Percentiles rank a stretch among this genome's conserved stretches.
Conservation (phyloP, 2,329 filamentous ascomycete genomes). For the Penicillium oxalicum region DNA sequence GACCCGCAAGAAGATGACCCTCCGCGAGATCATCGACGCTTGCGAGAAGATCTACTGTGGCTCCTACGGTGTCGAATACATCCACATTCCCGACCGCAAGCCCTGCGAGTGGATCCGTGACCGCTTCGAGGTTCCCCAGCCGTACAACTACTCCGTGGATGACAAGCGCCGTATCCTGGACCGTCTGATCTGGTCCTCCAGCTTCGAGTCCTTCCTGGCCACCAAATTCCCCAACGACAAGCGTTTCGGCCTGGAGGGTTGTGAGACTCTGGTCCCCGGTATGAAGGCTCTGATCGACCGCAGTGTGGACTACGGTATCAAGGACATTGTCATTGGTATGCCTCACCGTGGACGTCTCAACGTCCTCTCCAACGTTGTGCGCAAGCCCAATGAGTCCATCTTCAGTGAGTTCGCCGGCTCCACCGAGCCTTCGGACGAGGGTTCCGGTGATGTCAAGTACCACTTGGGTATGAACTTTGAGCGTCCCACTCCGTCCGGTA, state of each 20-base stretch:
- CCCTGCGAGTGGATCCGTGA: slow-evolving; percentile 98
- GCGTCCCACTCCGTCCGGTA: slow-evolving; percentile 93
- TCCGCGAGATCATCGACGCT: slow-evolving; percentile 85
- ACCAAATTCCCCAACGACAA: slow-evolving; percentile 99
- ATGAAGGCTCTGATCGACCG: slow-evolving; percentile 99
- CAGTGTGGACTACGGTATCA: slow-evolving; percentile 95
- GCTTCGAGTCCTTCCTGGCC: slow-evolving; percentile 90
- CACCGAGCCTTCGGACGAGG: slow-evolving; percentile 82
- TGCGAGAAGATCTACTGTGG: slow-evolving; percentile 97
- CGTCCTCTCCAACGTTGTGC: slow-evolving; percentile 94
- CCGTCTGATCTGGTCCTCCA: slow-evolving; percentile 96
- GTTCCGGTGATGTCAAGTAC: slow-evolving; percentile 98
- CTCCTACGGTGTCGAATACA: slow-evolving; percentile 96
- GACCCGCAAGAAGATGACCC: slow-evolving; percentile 86
- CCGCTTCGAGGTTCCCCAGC: slow-evolving; percentile 85
- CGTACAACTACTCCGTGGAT: slow-evolving; percentile 96
- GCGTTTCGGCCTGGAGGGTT: slow-evolving; percentile 96
- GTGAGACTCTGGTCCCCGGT: slow-evolving; percentile 91
- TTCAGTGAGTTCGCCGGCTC: slow-evolving; percentile 96
- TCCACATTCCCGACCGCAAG: slow-evolving; percentile 94
- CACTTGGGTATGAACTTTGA: slow-evolving; percentile 99
- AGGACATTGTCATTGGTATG: slow-evolving; percentile 99
- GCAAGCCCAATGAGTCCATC: slow-evolving; percentile 99
- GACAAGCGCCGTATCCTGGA: slow-evolving; percentile 98
- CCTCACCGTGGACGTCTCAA: slow-evolving; percentile 97